A percentile compares a stretch with the other conserved stretches of the same genome.
These are phyloP conservation scores for Boletus bicolor DNA, from an alignment of 768 basidiomycete species.

Conservation along the genomic window DNA sequence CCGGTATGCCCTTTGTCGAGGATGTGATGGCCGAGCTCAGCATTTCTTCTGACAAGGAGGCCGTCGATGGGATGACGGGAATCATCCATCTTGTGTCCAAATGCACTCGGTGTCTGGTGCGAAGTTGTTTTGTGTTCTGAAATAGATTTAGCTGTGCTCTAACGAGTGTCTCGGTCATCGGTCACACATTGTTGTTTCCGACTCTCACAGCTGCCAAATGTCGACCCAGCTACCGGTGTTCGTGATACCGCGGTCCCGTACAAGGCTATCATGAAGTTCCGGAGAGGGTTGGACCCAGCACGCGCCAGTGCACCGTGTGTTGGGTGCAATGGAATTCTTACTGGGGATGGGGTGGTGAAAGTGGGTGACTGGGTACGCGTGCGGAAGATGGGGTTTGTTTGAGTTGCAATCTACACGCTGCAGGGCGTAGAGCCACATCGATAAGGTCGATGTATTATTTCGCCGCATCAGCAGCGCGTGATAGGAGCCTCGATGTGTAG, in stretches of 20 bases:
- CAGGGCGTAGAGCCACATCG: no score
- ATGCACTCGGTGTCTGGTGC: constrained; percentile 70
- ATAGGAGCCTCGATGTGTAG: neutral
- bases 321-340: constrained; percentile 61
- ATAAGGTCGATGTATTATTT: neutral
- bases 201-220: constrained; percentile 62
- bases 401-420: neutral
- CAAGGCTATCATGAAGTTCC: constrained; percentile 73
- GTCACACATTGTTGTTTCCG: neutral
- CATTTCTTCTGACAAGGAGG: constrained; percentile 39
- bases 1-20: constrained; percentile 66
- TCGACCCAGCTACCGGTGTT: constrained; percentile 59
- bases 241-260: constrained; percentile 72
- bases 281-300: constrained; percentile 53
- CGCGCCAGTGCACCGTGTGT: constrained; percentile 55
- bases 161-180: neutral
- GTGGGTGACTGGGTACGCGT: constrained; percentile 64
- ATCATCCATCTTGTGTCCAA: constrained; percentile 59
- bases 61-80: constrained; percentile 12
- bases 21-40: constrained; percentile 64
- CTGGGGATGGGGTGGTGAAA: constrained; percentile 46
- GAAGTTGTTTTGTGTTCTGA: constrained; percentile 23
- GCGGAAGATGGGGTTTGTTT: constrained; percentile 38
- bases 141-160: constrained; percentile 4
- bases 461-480: neutral